Evolutionary conservation across 345 rosid species (phyloP), one percentile per base, ranked within the genome.

Genomic region (Brassica juncea): DNA sequence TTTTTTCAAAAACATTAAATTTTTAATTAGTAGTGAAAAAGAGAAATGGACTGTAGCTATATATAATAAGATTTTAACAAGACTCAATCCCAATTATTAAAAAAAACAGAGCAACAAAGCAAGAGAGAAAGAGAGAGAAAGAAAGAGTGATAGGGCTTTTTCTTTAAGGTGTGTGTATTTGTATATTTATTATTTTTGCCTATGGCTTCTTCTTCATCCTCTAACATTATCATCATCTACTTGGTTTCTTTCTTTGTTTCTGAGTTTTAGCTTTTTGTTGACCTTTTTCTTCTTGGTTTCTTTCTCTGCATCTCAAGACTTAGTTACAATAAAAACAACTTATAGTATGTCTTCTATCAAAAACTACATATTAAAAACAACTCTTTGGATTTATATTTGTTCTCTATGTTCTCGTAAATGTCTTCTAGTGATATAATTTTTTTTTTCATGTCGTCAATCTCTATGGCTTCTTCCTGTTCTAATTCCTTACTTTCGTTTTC

Each of bases 251-350:
- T 44, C 76, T 70, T 39, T 55, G 63, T 70, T 68, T 65, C 76
- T 57, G 72, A 74, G 71, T 65, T 70, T 74, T 75, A 54, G 61
- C 76, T 72, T 74, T 80, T 62, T 75, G 23, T 81, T 81, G 80
- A 81, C 83, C 77, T 71, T 58, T 75, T 70, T 75, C 83, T 75
- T 75, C 80, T 71, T 81, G 83, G 77, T 70, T 81, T 75, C 68
- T 70, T 75, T 70, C 76, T 80, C 80, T 75, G 75, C 57, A 80
- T 70, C 83, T 58, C 73, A 69, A 69, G 49, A 60, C 71, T 54
- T 25, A 63, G 76, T 6, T 81, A 71, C 58, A 81, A 75, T 75
- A 74, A 59, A 80, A 61, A 73, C 69, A 72, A 72, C 62, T 72
- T 65, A 72, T 80, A 74, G 35, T 69, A 69, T 74, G 76, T 74